Percentiles rank a stretch among this genome's conserved stretches.
Conservation (phyloP, 208 protist genomes). For the Angomonas ambiguus region DNA sequence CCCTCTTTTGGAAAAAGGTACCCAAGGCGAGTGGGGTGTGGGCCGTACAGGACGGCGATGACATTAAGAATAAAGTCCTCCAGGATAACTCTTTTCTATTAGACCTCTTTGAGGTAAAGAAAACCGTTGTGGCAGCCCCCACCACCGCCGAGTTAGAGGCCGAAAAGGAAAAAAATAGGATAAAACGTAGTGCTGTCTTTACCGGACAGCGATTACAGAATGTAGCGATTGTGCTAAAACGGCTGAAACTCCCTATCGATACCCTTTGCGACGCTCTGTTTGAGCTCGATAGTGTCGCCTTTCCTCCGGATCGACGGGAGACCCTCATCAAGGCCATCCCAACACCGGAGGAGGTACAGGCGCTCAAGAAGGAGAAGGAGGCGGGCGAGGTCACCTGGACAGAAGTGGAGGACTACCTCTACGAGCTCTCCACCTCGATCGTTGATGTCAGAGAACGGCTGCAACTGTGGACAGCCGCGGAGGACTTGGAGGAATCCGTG, state of each 20-base stretch:
- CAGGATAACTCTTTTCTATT: slow-evolving; percentile 61
- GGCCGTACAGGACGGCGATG: slow-evolving; percentile 25
- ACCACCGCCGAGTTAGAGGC: slow-evolving; percentile 13
- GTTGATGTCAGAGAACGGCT: slow-evolving; percentile 61
- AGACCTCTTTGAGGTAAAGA: slow-evolving; percentile 52
- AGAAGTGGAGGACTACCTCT: slow-evolving; percentile 61
- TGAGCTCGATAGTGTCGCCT: slow-evolving; percentile 33
- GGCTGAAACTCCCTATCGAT: slow-evolving; percentile 45
- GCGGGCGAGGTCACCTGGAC: slow-evolving; percentile 32
- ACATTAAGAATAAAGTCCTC: slow-evolving; percentile 14
- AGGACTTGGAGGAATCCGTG: slow-evolving; percentile 49
- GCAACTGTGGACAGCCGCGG: slow-evolving; percentile 51
- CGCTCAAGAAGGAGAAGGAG: slow-evolving; percentile 38
- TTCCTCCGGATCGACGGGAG: slow-evolving; percentile 41
- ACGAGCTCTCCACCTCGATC: slow-evolving; percentile 44
- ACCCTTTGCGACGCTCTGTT: slow-evolving; percentile 49
- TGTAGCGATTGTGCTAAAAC: slow-evolving; percentile 66
- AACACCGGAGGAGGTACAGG: slow-evolving; percentile 40
- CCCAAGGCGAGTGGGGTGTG: slow-evolving; percentile 55
- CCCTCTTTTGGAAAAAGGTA: slow-evolving; percentile 81
- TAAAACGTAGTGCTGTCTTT: slow-evolving; percentile 40
- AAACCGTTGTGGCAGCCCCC: neutral
- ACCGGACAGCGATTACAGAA: slow-evolving; percentile 66
- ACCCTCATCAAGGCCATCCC: slow-evolving; percentile 43
- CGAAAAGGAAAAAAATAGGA: slow-evolving; percentile 15